Evolutionary conservation across 768 basidiomycete genomes (phyloP), one percentile per base, ranked within the genome.

Genomic region (Nidularia pulvinata): DNA sequence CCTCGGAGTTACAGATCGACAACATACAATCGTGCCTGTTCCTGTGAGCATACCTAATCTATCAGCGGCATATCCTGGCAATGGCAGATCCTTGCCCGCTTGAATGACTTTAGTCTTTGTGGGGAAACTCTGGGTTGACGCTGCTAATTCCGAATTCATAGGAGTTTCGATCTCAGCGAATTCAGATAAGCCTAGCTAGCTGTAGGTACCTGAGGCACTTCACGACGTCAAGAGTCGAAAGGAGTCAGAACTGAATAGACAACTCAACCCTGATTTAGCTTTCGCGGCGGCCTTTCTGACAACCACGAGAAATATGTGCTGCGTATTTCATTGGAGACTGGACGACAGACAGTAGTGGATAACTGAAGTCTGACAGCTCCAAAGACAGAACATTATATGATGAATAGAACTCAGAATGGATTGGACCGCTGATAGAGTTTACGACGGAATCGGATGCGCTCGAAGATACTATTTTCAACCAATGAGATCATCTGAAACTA

Each of bases 401-500:
- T 19, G 19, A 19, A 19, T 19, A 19, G 19, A 19, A 19, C 19
- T 39, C 16, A 10, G 37, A 39, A 39, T 16, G 37, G 10, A 39
- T 1, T 16, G 10, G 16, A 39, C 37, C 16, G 37, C 37, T 16
- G 16, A 39, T 39, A 39, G 37, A 39, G 37, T 39, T 39, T 39
- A 39, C 37, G 37, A 39, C 16, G 37, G 10, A 39, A 39, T 39
- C 10, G 37, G 37, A 10, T 10, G 37, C 10, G 16, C 37, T 39
- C 16, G 10, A 39, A 39, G 16, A 10, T 39, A 10, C 37, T 39
- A 39, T 39, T 10, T 39, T 10, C 16, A 39, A 39, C 10, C 10
- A 39, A 39, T 39, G 16, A 39, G 16, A 16, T 55, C 43, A 83
- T 65, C 84, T 85, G 62, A 37, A n/a, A 25, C n/a, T 16, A 46